A percentile compares a stretch with the other conserved stretches of the same genome.
These are phyloP conservation scores for Tympanopsis confertula DNA, from an alignment of 2,329 filamentous ascomycete genomes.

Conservation along the genomic window DNA sequence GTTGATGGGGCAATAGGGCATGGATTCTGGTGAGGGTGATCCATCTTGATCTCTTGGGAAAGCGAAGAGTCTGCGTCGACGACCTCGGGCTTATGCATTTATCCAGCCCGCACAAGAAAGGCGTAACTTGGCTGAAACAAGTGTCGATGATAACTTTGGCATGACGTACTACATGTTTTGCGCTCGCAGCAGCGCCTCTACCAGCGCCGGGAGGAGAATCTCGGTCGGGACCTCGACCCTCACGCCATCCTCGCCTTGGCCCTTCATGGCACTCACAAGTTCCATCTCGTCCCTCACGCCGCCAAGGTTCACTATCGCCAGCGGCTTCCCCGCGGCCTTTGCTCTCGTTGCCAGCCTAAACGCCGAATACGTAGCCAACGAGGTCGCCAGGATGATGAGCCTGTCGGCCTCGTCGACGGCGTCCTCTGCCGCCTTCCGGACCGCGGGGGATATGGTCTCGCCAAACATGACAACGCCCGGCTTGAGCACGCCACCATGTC, in stretches of 20 bases:
- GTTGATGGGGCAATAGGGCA: slow-evolving; percentile 33
- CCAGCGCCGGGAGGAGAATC: no score
- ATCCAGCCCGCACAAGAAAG: no score
- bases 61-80: no score
- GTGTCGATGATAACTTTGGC: no score
- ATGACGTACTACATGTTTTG: no score
- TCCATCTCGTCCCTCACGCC: slow-evolving; percentile 36
- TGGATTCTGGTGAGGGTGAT: no score
- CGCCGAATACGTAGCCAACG: slow-evolving; percentile 55
- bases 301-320: slow-evolving; percentile 50
- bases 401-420: slow-evolving; percentile 46
- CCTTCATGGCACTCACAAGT: slow-evolving; percentile 31
- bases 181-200: no score
- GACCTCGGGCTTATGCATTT: no score
- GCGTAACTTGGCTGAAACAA: no score
- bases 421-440: slow-evolving; percentile 43
- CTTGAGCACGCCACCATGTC: slow-evolving; percentile 53
- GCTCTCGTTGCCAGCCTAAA: slow-evolving; percentile 54
- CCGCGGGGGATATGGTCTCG: slow-evolving; percentile 40
- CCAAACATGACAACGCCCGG: slow-evolving; percentile 61
- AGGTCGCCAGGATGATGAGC: slow-evolving; percentile 49
- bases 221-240: no score
- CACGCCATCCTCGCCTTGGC: no score
- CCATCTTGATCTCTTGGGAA: no score
- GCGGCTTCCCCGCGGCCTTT: slow-evolving; percentile 42